phyloP scores from a whole-genome alignment of 768 basidiomycete genomes.

The Candolleomyces eurysporus region DNA sequence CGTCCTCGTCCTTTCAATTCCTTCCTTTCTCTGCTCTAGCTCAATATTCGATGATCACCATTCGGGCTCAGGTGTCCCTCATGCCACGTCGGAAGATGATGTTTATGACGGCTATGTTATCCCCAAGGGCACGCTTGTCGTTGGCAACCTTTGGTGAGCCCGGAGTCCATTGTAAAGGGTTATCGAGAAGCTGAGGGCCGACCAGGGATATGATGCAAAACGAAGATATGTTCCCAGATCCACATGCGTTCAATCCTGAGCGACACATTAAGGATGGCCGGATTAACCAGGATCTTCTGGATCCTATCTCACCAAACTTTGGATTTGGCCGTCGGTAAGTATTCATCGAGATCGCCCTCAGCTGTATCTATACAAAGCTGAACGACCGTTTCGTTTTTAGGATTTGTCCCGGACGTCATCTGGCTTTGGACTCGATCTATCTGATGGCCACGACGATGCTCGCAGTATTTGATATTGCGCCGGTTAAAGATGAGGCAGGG shows the following conservation, averaged over 20 bases:
- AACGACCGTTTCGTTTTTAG: constrained; percentile 3
- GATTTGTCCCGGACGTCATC: constrained; percentile 25
- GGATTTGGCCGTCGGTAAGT: constrained; percentile 26
- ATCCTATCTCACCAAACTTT: constrained; percentile 26
- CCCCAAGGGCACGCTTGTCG: constrained; percentile 7
- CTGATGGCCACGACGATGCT: constrained; percentile 17
- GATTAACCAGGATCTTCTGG: constrained; percentile 18
- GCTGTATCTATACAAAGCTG: no score
- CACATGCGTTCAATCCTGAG: constrained; percentile 26
- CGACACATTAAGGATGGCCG: constrained; percentile 24
- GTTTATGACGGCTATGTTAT: constrained; percentile 17
- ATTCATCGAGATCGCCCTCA: neutral
- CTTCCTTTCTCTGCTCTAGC: neutral
- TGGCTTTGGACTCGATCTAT: constrained; percentile 22
- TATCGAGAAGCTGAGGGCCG: neutral
- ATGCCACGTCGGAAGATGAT: constrained; percentile 16
- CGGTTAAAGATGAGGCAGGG: constrained; percentile 19
- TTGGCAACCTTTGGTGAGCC: neutral
- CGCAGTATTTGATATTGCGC: constrained; percentile 20
- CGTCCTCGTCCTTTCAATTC: neutral
- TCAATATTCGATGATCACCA: neutral
- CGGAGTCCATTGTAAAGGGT: no score
- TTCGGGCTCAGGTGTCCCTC: constrained; percentile 11
- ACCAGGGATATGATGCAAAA: constrained; percentile 17
- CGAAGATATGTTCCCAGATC: constrained; percentile 15